Percentiles rank a stretch among this genome's conserved stretches.
phyloP scores from a whole-genome alignment of 202 grass and related monocot genomes.

The Saccharum hybrid region DNA sequence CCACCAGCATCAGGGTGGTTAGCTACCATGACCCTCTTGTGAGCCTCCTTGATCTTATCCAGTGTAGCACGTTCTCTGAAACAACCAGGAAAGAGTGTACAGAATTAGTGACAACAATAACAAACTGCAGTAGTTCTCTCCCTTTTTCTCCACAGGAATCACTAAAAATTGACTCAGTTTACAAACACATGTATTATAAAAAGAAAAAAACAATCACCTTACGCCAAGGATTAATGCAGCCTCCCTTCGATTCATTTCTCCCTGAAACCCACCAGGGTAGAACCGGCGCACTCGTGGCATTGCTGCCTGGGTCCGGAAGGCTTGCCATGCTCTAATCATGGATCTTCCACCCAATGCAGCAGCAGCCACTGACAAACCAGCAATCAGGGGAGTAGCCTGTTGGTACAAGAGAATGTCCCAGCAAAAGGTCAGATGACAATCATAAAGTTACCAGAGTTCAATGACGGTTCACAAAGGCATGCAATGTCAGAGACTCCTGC shows the following conservation, averaged over 20 bases:
- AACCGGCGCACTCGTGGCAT: slow-evolving; percentile 63
- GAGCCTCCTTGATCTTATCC: slow-evolving; percentile 92
- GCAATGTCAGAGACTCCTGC: background rate
- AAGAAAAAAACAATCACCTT: slow-evolving; percentile 48
- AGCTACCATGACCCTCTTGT: slow-evolving; percentile 83
- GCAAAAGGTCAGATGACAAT: background rate
- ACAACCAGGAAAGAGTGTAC: background rate
- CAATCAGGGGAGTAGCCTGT: slow-evolving; percentile 72
- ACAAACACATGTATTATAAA: background rate
- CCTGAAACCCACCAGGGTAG: slow-evolving; percentile 90
- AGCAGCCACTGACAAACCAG: slow-evolving; percentile 72
- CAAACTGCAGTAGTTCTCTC: background rate
- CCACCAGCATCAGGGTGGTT: slow-evolving; percentile 91
- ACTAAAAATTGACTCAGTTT: slow-evolving; percentile 1
- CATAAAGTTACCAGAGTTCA: background rate
- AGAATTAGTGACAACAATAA: background rate
- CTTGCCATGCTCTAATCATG: slow-evolving; percentile 79
- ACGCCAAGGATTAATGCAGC: slow-evolving; percentile 88
- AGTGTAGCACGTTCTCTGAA: slow-evolving; percentile 71
- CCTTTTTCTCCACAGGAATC: background rate
- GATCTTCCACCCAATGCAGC: slow-evolving; percentile 69
- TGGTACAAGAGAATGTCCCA: slow-evolving; percentile 18
- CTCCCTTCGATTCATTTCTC: slow-evolving; percentile 75
- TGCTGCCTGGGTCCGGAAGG: slow-evolving; percentile 53
- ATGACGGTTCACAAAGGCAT: background rate